phyloP scores from a whole-genome alignment of 73 alveolate genomes.

The Paramecium primaurelia region DNA sequence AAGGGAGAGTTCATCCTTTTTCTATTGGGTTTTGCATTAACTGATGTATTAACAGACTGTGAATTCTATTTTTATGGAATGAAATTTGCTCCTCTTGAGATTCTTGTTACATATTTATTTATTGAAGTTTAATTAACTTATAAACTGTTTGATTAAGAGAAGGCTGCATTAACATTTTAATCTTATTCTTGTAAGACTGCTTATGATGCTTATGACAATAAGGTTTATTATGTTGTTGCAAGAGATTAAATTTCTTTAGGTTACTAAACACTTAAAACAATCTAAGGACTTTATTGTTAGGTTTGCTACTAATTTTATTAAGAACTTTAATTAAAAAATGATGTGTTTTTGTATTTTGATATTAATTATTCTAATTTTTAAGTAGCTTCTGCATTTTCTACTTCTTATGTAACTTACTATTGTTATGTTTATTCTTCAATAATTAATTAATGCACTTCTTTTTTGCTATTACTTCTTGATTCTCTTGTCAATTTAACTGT shows the following conservation, averaged over 20 bases:
- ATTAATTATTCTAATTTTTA: neutral
- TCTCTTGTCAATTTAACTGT: constrained; percentile 34
- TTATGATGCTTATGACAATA: neutral
- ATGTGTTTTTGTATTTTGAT: neutral
- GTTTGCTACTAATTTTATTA: neutral
- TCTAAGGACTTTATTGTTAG: neutral
- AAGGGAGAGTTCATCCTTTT: constrained; percentile 38
- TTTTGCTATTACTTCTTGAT: neutral
- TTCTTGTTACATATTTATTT: constrained; percentile 28
- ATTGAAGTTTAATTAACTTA: neutral
- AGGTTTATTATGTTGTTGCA: neutral
- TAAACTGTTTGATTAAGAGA: neutral
- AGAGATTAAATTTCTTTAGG: neutral
- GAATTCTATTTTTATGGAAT: neutral
- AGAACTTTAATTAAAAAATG: neutral
- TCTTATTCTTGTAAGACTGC: neutral
- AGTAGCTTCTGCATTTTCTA: neutral
- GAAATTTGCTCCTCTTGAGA: constrained; percentile 14
- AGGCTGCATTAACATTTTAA: neutral
- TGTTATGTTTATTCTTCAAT: neutral
- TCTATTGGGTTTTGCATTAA: neutral
- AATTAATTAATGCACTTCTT: neutral
- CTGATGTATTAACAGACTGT: neutral
- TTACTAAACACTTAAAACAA: neutral
- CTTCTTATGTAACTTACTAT: neutral